Evolutionary conservation across 371 early-diverging fungal genomes (phyloP).

Genomic region (Conidiobolus incongruus): DNA sequence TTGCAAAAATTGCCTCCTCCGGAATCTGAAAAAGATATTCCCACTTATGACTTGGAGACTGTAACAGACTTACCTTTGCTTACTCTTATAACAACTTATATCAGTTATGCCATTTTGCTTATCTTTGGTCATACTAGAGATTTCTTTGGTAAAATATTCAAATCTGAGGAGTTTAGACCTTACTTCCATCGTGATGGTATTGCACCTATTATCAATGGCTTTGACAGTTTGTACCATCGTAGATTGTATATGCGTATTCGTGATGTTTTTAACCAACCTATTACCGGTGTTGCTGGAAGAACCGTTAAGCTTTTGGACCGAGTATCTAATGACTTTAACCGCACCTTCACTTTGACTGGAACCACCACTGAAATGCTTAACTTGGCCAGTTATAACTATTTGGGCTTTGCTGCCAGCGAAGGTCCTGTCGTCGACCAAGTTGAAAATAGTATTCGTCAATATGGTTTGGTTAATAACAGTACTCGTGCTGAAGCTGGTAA

Average conservation of each 20-base stretch:
- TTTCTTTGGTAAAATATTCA: slow-evolving; percentile 59
- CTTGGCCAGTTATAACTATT: slow-evolving; percentile 97
- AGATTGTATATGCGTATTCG: slow-evolving; percentile 84
- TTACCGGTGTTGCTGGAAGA: slow-evolving; percentile 89
- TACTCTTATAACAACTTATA: slow-evolving; percentile 81
- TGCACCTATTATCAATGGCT: slow-evolving; percentile 80
- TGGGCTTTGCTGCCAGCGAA: slow-evolving; percentile 85
- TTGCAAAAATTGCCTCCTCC: slow-evolving; percentile 2
- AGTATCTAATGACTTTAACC: slow-evolving; percentile 57
- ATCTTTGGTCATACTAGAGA: slow-evolving; percentile 83
- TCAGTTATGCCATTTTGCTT: slow-evolving; percentile 86
- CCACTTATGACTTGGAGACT: slow-evolving; percentile 3
- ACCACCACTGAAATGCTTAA: slow-evolving; percentile 68
- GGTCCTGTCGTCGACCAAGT: slow-evolving; percentile 89
- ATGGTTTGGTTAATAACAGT: slow-evolving; percentile 42
- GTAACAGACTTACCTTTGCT: slow-evolving; percentile 5
- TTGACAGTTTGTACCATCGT: slow-evolving; percentile 95
- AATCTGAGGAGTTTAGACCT: slow-evolving; percentile 1
- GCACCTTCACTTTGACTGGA: slow-evolving; percentile 71
- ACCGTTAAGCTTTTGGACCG: slow-evolving; percentile 75
- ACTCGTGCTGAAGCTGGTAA: slow-evolving; percentile 48
- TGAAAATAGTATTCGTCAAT: slow-evolving; percentile 31
- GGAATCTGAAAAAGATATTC: neutral
- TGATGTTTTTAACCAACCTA: slow-evolving; percentile 96
- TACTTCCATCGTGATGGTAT: slow-evolving; percentile 19